Evolutionary conservation across 768 basidiomycete genomes (phyloP), one percentile per base, ranked within the genome.

Genomic region (Crepidotus variabilis): DNA sequence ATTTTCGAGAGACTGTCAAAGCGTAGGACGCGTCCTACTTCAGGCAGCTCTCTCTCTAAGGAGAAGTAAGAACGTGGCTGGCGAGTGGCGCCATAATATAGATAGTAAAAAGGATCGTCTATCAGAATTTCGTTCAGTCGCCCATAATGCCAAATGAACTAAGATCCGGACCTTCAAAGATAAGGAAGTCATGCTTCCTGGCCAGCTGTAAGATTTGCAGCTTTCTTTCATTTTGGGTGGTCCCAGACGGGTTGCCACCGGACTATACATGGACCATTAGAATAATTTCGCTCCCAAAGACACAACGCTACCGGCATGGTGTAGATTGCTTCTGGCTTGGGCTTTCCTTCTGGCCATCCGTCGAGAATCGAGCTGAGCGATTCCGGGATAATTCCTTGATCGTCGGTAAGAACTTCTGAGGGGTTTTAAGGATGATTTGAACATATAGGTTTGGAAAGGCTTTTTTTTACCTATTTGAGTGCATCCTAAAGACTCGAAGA

Each of bases 1-100:
- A 95, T 75, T 74, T 97, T 97, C 52, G 89, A 92, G 53, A 96
- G 77, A 65, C 90, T 92, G 67, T 97, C 94, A 68, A 96, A 94
- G 39, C 94, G 84, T 18, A 96, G 62, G 35, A 96, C 92, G 13
- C 87, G 83, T 2, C 94, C 94, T 20, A 82, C 79, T 61, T 85
- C 81, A 36, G 80, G 77, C 60, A 82, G 80, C 51, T 83, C 78
- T 10, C 74, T 75, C 69, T 97, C 94, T 34, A 96, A 78, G 36
- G 82, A 77, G 65, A 95, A 94, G 71, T 94, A 96, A 0, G 87
- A 91, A 1, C 87, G 83, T 10, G 85, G 83, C 14, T 87, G 78
- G 23, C 83, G 75, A 8, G 70, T 68, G 16, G 75, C 69, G 33
- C 90, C 89, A 60, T 87, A 94, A 72, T 92, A 91, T 54, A 93